A percentile compares a stretch with the other conserved stretches of the same genome.
phyloP scores from a whole-genome alignment of 768 basidiomycete species.

The Sutorius australiensis region DNA sequence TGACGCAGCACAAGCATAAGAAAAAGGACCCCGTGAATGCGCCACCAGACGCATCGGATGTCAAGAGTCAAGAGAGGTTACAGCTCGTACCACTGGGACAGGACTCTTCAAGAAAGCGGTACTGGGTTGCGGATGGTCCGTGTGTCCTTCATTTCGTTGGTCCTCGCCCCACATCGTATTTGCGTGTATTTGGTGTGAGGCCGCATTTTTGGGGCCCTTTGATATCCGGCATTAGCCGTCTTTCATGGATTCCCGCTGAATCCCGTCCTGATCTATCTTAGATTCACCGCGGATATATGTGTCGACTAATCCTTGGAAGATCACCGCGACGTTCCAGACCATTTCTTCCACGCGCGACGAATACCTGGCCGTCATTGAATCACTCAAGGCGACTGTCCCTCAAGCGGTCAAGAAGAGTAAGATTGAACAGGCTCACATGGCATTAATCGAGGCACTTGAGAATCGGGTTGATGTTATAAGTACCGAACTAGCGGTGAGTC shows the following conservation, averaged over 20 bases:
- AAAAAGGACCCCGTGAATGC: conserved; percentile 61
- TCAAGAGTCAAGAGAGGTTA: conserved; percentile 62
- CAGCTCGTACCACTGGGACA: conserved; percentile 73
- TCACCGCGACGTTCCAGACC: conserved; percentile 69
- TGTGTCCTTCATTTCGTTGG: conserved; percentile 41
- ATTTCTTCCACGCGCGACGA: conserved; percentile 71
- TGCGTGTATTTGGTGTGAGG: conserved; percentile 67
- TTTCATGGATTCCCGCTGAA: conserved; percentile 33
- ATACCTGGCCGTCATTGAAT: conserved; percentile 61
- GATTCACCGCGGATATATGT: conserved; percentile 82
- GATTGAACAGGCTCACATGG: conserved; percentile 56
- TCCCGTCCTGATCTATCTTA: conserved; percentile 37
- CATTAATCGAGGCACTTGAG: conserved; percentile 61
- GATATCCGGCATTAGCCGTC: conserved; percentile 37
- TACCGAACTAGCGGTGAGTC: conserved; percentile 66
- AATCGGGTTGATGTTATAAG: conserved; percentile 63
- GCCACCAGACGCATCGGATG: conserved; percentile 56
- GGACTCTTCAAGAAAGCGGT: conserved; percentile 71
- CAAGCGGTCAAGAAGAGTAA: conserved; percentile 52
- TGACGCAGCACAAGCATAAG: conserved; percentile 80
- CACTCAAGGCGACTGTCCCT: conserved; percentile 50
- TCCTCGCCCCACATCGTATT: conserved; percentile 46
- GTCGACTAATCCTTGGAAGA: conserved; percentile 91
- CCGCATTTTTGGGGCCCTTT: conserved; percentile 43
- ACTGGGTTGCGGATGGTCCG: conserved; percentile 88